Base-by-base conservation (phyloP, 129 eudicot genomes). In the Artemisia annua region DNA sequence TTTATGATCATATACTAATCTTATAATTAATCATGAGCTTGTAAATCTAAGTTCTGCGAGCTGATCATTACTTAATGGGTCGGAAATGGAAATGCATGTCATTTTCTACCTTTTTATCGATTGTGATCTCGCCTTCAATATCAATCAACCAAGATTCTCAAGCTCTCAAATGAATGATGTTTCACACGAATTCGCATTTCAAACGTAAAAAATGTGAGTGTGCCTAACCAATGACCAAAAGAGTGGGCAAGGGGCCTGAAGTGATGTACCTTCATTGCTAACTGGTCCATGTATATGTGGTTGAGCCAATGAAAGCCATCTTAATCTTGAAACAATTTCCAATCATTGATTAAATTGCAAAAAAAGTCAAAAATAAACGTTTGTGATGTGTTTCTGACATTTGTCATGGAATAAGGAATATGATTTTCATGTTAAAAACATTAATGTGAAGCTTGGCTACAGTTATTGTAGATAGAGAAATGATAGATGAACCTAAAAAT, bases 181-280 rank as follows among this genome's bases (percentile, higher is more conserved):
- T n/a, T n/a, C n/a, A n/a, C n/a, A n/a, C n/a, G n/a, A n/a, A 48
- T 30, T 48, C 8, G 69, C 51, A 30, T 63, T 62, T 14, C 5
- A 46, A 54, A 78, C 72, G 77, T 44, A 5, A 78, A 70, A 78
- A 53, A 46, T 53, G 72, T 78, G 82, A 53, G 28, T 53, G 67
- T 78, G 77, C 82, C 77, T 78, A 78, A 67, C 30, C n/a, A 51
- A 50, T 60, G 35, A 43, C 63, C 17, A 24, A 58, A 16, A 22
- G 62, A 70, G 58, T 62, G 13, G 58, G 76, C 66, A 63, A n/a
- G 66, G 50, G 75, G 60, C 50, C 66, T 39, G 67, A 71, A 71
- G 6, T 63, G 72, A 70, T 64, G 67, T 19, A 0, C 35, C 3
- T 48, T 28, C 17, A 10, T 57, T 5, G 55, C 80, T 68, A 76